Percentiles rank a stretch among this genome's conserved stretches.
Evolutionary conservation across 176 grass and related monocot species (phyloP).

Genomic region (Dactylis glomerata): DNA sequence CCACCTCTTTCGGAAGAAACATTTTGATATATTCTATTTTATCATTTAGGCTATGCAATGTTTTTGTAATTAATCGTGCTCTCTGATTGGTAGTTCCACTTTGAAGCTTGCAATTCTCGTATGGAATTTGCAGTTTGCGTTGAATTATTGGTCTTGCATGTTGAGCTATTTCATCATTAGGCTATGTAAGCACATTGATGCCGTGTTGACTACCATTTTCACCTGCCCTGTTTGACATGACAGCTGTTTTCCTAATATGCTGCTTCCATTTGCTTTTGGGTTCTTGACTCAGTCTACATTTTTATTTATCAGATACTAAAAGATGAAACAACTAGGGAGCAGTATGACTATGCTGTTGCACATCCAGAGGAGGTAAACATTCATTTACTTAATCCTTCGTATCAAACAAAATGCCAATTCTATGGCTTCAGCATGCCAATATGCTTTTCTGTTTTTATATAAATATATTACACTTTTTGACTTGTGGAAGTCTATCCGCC

Average conservation of each 20-base stretch:
- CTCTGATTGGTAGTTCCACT: neutral
- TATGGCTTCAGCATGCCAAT: neutral
- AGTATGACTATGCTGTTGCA: constrained; percentile 98
- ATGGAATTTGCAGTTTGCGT: neutral
- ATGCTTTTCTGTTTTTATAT: neutral
- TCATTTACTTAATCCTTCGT: neutral
- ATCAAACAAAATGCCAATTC: neutral
- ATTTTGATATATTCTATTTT: neutral
- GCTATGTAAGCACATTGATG: neutral
- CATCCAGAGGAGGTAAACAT: constrained; percentile 92
- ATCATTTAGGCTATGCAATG: neutral
- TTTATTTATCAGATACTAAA: constrained; percentile 71
- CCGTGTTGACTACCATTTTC: neutral
- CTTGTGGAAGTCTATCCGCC: neutral
- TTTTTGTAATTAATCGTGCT: neutral
- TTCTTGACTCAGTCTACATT: constrained; percentile 18
- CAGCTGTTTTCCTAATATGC: neutral
- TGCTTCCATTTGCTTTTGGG: constrained; percentile 3
- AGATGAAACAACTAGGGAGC: constrained; percentile 83
- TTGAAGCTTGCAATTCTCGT: neutral
- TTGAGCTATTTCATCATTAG: neutral
- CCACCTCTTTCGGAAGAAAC: neutral
- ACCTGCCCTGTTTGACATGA: neutral
- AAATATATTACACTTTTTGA: constrained; percentile 3
- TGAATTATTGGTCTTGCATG: neutral